Evolutionary conservation across 2,329 filamentous ascomycete species (phyloP).

Genomic region (Massarina eburnea): DNA sequence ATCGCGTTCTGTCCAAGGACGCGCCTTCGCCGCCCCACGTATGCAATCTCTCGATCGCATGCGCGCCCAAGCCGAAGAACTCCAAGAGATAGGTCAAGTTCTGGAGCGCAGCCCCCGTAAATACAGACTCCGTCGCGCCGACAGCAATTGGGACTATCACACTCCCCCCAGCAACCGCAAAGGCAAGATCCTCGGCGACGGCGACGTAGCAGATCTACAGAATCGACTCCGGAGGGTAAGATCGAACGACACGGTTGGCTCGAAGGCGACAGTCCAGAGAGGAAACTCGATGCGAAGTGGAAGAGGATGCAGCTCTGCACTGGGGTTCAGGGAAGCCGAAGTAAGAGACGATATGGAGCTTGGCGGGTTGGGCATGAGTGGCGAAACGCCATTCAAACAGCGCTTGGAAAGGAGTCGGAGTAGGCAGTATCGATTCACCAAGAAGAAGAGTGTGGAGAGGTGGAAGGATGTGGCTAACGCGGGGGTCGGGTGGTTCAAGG

Average conservation of each 20-base stretch:
- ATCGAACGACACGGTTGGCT: constrained; percentile 35
- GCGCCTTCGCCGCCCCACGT: constrained; percentile 55
- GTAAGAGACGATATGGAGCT: constrained; percentile 41
- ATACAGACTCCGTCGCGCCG: constrained; percentile 28
- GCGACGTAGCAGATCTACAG: constrained; percentile 33
- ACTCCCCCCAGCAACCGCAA: constrained; percentile 40
- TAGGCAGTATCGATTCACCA: constrained; percentile 35
- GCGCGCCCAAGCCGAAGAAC: constrained; percentile 44
- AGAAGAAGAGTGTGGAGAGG: constrained; percentile 35
- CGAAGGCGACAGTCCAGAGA: constrained; percentile 20
- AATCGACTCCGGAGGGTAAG: constrained; percentile 29
- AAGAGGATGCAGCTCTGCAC: constrained; percentile 24
- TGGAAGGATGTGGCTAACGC: constrained; percentile 39
- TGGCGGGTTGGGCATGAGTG: constrained; percentile 23
- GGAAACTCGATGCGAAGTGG: constrained; percentile 25
- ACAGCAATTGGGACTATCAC: constrained; percentile 35
- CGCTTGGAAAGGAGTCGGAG: constrained; percentile 35
- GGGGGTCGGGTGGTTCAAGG: constrained; percentile 40
- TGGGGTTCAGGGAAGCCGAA: constrained; percentile 42
- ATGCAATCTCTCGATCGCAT: constrained; percentile 54
- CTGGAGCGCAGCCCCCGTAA: constrained; percentile 51
- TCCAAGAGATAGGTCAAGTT: constrained; percentile 44
- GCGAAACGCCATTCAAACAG: constrained; percentile 31
- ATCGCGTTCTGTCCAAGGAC: constrained; percentile 50
- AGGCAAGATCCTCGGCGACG: constrained; percentile 32